These are phyloP conservation scores for Colletotrichum coccodes DNA, from an alignment of 2,329 filamentous ascomycete species.

Conservation along the genomic window DNA sequence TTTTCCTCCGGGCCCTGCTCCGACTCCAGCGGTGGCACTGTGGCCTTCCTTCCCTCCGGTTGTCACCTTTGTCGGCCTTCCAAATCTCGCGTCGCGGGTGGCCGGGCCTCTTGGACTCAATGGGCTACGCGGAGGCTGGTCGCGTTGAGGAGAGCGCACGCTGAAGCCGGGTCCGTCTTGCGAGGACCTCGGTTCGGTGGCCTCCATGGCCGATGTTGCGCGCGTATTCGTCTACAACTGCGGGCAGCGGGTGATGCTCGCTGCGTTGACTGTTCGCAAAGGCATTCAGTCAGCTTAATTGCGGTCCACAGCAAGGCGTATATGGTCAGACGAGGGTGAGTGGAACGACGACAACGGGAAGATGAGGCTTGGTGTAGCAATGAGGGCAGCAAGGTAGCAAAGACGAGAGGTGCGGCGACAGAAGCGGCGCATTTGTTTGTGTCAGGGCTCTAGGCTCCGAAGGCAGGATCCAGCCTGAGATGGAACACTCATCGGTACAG, in stretches of 20 bases:
- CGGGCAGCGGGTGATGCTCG: constrained; percentile 34
- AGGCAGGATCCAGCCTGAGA: constrained; percentile 10
- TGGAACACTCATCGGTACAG: not conserved
- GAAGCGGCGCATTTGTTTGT: constrained; percentile 30
- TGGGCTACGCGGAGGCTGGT: constrained; percentile 19
- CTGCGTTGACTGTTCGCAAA: constrained; percentile 30
- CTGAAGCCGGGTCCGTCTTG: constrained; percentile 22
- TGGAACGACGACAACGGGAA: not conserved
- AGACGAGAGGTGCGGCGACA: constrained; percentile 1
- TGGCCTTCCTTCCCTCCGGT: constrained; percentile 35
- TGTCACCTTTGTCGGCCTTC: constrained; percentile 35
- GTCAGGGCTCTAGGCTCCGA: constrained; percentile 13
- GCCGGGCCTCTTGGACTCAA: constrained; percentile 20
- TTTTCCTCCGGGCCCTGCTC: constrained; percentile 14
- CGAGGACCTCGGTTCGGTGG: constrained; percentile 35
- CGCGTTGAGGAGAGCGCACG: constrained; percentile 22
- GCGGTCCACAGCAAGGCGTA: not conserved
- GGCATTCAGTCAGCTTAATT: constrained; percentile 28
- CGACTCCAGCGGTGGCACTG: constrained; percentile 7
- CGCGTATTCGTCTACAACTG: constrained; percentile 17
- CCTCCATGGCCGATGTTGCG: constrained; percentile 36
- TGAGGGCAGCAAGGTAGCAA: constrained; percentile 4
- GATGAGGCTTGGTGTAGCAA: constrained; percentile 4
- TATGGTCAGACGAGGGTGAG: not conserved
- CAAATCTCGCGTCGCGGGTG: constrained; percentile 30